Base-by-base conservation (phyloP, 2,329 filamentous ascomycete species). In the Sclerotinia nivalis region DNA sequence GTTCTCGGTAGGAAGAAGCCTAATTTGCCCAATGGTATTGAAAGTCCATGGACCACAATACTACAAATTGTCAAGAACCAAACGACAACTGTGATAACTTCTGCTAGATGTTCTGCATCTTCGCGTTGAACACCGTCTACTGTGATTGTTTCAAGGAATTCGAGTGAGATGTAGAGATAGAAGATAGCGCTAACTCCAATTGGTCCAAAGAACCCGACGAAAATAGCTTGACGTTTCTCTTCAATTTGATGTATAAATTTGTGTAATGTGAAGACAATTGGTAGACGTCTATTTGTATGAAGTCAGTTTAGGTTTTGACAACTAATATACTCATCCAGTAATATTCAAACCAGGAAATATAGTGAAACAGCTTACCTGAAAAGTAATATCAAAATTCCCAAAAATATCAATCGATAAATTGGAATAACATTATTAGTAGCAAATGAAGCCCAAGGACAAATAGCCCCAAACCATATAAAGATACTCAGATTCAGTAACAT, bases 131-230 rank as follows among this genome's bases (percentile, higher is more conserved):
- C 77, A 0, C 87, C 89, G 66, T 91, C 82, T 10, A 88, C 86
- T 0, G 84, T 86, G n/a, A 87, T 76, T 2, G 71, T 81, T 43
- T 79, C 81, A 64, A 97, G 83, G 71, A 94, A 97, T 34, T 97
- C 92, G 1, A 92, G 80, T 54, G 87, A 90, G 72, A 97, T 84
- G 76, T 93, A 96, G 8, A 97, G 84, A 78, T 97, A 97, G 78
- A 97, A 97, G 28, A 97, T 87, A 1, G 93, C 94, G 22, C 92
- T 93, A 1, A 97, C 93, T 3, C 95, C 93, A 69, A 97, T 94
- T 0, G 94, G 94, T 0, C 94, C 94, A 73, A 97, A 97, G 82
- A 97, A 97, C 0, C 94, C 94, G 10, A 96, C 92, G 76, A 97
- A 97, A 0, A 92, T 81, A 1, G 93, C 93, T 74, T 97, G 93